Evolutionary conservation across 768 basidiomycete genomes (phyloP), one percentile per base, ranked within the genome.

Genomic region (Chalciporus piperatus): DNA sequence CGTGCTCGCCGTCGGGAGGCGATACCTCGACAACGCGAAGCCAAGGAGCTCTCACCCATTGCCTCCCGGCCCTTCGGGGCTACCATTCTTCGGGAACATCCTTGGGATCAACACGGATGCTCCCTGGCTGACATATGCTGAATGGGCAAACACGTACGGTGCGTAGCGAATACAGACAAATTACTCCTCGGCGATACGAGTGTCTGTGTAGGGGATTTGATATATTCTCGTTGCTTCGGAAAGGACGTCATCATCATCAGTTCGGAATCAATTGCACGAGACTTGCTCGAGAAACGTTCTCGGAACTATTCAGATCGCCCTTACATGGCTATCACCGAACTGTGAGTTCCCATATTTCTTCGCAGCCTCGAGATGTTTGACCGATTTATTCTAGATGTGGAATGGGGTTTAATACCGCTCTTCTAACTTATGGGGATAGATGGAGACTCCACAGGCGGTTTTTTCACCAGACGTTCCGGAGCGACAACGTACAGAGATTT

Each of bases 401-500:
- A 37, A 16, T 37, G 35, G 14, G n/a, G 14, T n/a, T 16, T 9
- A 37, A n/a, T 10, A 37, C 35, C n/a, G 35, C n/a, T 10, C 35
- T 37, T n/a, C 14, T 37, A 10, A 3, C 14, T 7, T 37, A n/a
- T n/a, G 16, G 35, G 16, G 35, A n/a, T 37, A 37, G 3, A 16
- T 37, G 35, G 35, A 16, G 16, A 16, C 35, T 37, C 16, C 35
- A 37, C 35, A 37, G 35, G 3, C n/a, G 16, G 4, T 37, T 37
- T n/a, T 37, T 37, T n/a, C 35, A 37, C 35, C 35, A 37, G 35
- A 37, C 35, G 16, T 37, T 37, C 16, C 50, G 53, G 51, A 10
- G 45, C 28, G 45, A 49, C 7, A 58, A 46, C n/a, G 45, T 59
- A 6, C 41, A 37, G n/a, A 54, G 52, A 39, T 65, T 64, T 47